Conservation (phyloP, 228 moss, liverwort and hornwort genomes). For the Sphagnum magellanicum region DNA sequence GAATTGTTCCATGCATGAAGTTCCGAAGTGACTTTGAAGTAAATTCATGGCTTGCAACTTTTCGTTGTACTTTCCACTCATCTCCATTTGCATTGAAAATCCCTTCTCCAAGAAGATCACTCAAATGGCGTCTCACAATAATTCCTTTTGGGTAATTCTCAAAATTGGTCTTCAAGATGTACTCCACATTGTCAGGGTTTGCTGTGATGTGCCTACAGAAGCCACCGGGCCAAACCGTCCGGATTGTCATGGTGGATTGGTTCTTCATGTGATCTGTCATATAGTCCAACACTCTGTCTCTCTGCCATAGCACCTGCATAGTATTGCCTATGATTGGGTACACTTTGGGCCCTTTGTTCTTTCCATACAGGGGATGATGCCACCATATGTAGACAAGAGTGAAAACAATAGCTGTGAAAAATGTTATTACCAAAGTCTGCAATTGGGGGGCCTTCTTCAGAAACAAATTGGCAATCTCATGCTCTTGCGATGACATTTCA, state of each 20-base stretch:
- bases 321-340: conserved; percentile 12
- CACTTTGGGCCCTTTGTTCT: conserved; percentile 11
- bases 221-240: conserved; percentile 9
- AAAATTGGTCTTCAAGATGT: conserved; percentile 30
- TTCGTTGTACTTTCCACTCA: conserved; percentile 19
- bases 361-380: conserved; percentile 16
- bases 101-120: conserved; percentile 17
- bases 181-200: conserved; percentile 15
- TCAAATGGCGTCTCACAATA: not conserved
- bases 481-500: too few relatives aligned
- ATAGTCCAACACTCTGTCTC: conserved; percentile 5
- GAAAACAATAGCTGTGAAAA: not conserved
- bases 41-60: conserved; percentile 20
- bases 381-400: conserved; percentile 5
- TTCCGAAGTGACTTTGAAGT: conserved; percentile 17
- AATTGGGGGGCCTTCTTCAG: not conserved
- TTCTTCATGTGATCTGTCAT: conserved; percentile 1
- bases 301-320: conserved; percentile 1
- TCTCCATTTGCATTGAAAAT: conserved; percentile 26
- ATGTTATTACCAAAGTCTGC: not conserved
- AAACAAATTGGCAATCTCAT: too few relatives aligned
- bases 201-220: conserved; percentile 2
- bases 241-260: conserved; percentile 11
- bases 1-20: conserved; percentile 3
- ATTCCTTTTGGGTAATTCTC: conserved; percentile 31